phyloP scores from a whole-genome alignment of 768 basidiomycete genomes.

The Clathrus columnatus region DNA sequence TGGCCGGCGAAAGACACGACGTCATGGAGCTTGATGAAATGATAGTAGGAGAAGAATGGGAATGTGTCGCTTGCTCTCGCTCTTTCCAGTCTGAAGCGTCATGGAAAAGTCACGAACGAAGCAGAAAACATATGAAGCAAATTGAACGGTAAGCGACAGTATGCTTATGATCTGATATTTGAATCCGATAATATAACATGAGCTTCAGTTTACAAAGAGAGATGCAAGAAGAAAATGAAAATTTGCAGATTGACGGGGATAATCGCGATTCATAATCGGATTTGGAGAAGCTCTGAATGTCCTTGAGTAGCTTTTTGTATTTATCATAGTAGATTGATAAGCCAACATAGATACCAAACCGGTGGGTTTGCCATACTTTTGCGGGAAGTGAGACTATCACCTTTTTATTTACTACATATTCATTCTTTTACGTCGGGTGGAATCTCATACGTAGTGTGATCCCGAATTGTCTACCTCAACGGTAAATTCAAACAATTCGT shows the following conservation, averaged over 20 bases:
- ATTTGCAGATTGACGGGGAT: conserved; percentile 29
- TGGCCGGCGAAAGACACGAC: conserved; percentile 26
- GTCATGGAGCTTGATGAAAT: conserved; percentile 63
- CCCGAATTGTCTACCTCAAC: too few relatives aligned
- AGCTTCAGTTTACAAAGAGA: conserved; percentile 46
- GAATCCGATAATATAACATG: neutral
- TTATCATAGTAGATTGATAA: too few relatives aligned
- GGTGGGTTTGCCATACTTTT: too few relatives aligned
- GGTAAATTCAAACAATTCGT: too few relatives aligned
- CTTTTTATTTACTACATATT: too few relatives aligned
- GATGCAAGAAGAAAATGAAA: conserved; percentile 69
- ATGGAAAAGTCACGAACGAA: conserved; percentile 94
- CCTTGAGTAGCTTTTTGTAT: too few relatives aligned
- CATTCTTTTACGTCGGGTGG: too few relatives aligned
- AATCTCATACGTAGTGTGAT: too few relatives aligned
- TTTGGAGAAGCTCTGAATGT: neutral
- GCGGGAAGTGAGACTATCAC: too few relatives aligned
- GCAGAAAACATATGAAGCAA: conserved; percentile 87
- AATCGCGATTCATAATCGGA: neutral
- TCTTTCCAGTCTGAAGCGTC: conserved; percentile 85
- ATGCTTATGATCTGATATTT: neutral
- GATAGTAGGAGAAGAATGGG: conserved; percentile 73
- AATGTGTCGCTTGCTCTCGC: conserved; percentile 93
- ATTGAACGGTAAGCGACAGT: conserved; percentile 46
- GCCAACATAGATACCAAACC: too few relatives aligned